Evolutionary conservation across 129 eudicot genomes (phyloP).

Genomic region (Sambucus nigra): DNA sequence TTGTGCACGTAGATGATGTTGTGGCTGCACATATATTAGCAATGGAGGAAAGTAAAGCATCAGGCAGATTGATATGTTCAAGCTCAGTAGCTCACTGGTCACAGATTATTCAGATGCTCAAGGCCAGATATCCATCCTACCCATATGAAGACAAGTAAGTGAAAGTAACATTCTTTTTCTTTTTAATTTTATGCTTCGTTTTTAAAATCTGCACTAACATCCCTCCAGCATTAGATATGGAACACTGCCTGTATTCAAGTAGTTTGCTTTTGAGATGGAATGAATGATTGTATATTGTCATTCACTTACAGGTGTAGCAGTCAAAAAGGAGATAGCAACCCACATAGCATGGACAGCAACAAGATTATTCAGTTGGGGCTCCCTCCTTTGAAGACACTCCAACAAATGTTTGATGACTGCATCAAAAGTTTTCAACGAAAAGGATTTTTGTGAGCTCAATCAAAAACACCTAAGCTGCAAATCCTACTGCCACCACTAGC

Average conservation of each 20-base stretch:
- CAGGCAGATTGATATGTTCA: conserved; percentile 81
- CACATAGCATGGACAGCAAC: conserved; percentile 67
- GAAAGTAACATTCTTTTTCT: too few relatives aligned
- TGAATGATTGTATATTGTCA: too few relatives aligned
- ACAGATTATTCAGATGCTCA: conserved; percentile 64
- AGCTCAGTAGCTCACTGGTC: conserved; percentile 81
- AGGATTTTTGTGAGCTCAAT: conserved; percentile 48
- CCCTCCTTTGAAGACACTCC: conserved; percentile 59
- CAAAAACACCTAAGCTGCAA: too few relatives aligned
- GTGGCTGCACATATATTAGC: conserved; percentile 76
- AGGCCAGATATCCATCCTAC: conserved; percentile 57
- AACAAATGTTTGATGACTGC: conserved; percentile 90
- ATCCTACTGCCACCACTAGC: too few relatives aligned
- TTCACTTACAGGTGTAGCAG: too few relatives aligned
- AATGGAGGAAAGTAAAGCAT: conserved; percentile 65
- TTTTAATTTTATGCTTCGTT: too few relatives aligned
- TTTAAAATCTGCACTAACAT: too few relatives aligned
- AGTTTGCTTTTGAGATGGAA: too few relatives aligned
- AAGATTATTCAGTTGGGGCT: conserved; percentile 74
- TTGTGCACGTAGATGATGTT: conserved; percentile 85
- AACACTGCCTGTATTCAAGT: too few relatives aligned
- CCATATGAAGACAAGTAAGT: conserved; percentile 55
- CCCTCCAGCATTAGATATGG: too few relatives aligned
- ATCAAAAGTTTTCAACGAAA: conserved; percentile 66
- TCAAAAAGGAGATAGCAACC: conserved; percentile 46